phyloP scores from a whole-genome alignment of 1,139 yeast species.

The Saccharomyces hybrid region DNA sequence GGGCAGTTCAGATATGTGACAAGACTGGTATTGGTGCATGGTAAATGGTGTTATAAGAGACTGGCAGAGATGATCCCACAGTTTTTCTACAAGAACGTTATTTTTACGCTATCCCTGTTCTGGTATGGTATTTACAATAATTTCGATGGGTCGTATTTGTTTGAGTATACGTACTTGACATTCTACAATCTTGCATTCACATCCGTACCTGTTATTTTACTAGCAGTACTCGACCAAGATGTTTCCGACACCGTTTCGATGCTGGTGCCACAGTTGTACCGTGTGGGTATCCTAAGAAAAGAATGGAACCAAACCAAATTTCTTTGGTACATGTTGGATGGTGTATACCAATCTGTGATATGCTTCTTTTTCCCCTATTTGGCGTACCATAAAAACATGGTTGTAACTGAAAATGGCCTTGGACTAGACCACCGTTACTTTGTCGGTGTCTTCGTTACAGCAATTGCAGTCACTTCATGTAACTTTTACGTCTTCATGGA shows the following conservation, averaged over 20 bases:
- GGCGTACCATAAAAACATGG: slow-evolving; percentile 48
- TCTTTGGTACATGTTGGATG: slow-evolving; percentile 79
- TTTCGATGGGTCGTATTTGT: slow-evolving; percentile 87
- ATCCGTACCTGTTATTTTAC: slow-evolving; percentile 82
- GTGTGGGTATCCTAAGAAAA: slow-evolving; percentile 70
- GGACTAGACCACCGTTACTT: slow-evolving; percentile 76
- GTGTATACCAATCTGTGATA: slow-evolving; percentile 77
- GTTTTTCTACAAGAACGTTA: slow-evolving; percentile 86
- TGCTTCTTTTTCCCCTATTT: slow-evolving; percentile 84
- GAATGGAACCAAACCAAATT: slow-evolving; percentile 82
- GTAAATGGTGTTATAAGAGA: slow-evolving; percentile 92
- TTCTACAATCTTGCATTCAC: slow-evolving; percentile 93
- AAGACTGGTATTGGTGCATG: slow-evolving; percentile 78
- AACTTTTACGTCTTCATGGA: slow-evolving; percentile 72
- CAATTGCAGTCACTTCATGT: slow-evolving; percentile 73
- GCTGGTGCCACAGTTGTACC: slow-evolving; percentile 80
- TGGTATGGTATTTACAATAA: slow-evolving; percentile 86
- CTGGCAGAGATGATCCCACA: slow-evolving; percentile 91
- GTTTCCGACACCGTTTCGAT: slow-evolving; percentile 74
- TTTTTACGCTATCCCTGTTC: slow-evolving; percentile 78
- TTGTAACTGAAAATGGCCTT: slow-evolving; percentile 56
- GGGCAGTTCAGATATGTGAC: slow-evolving; percentile 88
- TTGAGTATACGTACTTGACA: slow-evolving; percentile 87
- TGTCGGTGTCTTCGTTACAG: slow-evolving; percentile 75
- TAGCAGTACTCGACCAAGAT: slow-evolving; percentile 92